Evolutionary conservation across 805 yeast species (phyloP), one percentile per base, ranked within the genome.

Genomic region (Teunomyces gatunensis): DNA sequence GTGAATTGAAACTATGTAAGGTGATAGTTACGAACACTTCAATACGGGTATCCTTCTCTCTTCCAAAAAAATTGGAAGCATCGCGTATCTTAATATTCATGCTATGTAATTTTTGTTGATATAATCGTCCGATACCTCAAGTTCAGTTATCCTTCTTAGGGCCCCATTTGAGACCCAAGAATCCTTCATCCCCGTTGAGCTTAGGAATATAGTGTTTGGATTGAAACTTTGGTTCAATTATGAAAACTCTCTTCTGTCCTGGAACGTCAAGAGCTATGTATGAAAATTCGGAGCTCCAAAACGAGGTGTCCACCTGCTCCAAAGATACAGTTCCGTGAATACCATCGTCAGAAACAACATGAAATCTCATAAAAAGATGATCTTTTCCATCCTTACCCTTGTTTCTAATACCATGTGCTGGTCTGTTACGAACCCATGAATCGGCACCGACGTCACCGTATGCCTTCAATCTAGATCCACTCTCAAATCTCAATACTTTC

Each of bases 341-440:
- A 1, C 76, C 76, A 18, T 73, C 63, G 28, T 77, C 78, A 36
- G 95, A 83, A 62, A 88, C 91, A 36, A 91, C 92, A 59, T 86
- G 90, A 67, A 90, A 90, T 62, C 85, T 83, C 94, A 91, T 86
- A 49, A 83, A 73, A 57, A 87, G 74, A 56, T 87, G 95, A 54
- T 87, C 94, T 56, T 83, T 80, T 1, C 96, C 96, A 49, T 85
- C 84, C 51, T 80, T 78, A 45, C 86, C 96, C 47, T 80, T 68
- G 50, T 84, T 75, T 47, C 87, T 78, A 20, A 77, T 68, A 11
- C 94, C 81, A 42, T 83, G 81, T 35, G 88, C 80, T 2, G 97
- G 96, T 68, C 96, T 81, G 61, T 87, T 87, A 70, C 96, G 80
- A 6, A 89, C 86, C 92, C 96, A 89, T 57, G 81, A 81, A 60